Evolutionary conservation across 352 stramenopile genomes (phyloP).

Genomic region (Phytophthora pini): DNA sequence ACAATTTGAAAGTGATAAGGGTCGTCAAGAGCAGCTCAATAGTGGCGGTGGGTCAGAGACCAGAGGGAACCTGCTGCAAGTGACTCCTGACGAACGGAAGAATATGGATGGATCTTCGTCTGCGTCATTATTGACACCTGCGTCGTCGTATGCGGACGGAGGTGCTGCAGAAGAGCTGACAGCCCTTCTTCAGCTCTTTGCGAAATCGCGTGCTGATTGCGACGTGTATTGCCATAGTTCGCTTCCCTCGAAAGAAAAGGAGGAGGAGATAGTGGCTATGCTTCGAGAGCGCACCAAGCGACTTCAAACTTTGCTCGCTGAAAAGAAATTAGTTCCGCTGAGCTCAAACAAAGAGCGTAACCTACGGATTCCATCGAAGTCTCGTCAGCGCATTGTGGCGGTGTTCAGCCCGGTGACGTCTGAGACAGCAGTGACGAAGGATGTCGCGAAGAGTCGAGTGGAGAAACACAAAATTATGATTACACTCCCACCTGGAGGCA

Average conservation of each 20-base stretch:
- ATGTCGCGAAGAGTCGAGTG: conserved; percentile 69
- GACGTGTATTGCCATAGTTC: conserved; percentile 77
- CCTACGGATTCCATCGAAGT: conserved; percentile 80
- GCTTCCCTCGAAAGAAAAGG: conserved; percentile 66
- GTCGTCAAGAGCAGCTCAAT: conserved; percentile 19
- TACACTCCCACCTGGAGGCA: conserved; percentile 82
- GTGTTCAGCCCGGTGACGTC: conserved; percentile 72
- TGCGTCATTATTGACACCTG: conserved; percentile 5
- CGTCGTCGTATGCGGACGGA: conserved; percentile 18
- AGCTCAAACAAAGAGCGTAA: conserved; percentile 79
- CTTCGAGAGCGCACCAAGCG: conserved; percentile 75
- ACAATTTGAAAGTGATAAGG: conserved; percentile 34
- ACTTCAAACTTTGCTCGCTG: conserved; percentile 66
- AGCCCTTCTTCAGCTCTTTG: conserved; percentile 71
- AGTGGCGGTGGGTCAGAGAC: conserved; percentile 18
- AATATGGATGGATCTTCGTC: conserved; percentile 17
- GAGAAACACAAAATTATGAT: conserved; percentile 92
- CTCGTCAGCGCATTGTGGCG: conserved; percentile 76
- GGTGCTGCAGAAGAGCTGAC: conserved; percentile 52
- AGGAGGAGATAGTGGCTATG: conserved; percentile 83
- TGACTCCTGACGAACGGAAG: conserved; percentile 16
- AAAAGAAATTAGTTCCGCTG: conserved; percentile 76
- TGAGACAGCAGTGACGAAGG: conserved; percentile 35
- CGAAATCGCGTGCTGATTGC: conserved; percentile 69
- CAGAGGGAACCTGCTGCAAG: conserved; percentile 19